Conservation (phyloP, 305 asterid genomes). For the Fraxinus xanthoxyloides region DNA sequence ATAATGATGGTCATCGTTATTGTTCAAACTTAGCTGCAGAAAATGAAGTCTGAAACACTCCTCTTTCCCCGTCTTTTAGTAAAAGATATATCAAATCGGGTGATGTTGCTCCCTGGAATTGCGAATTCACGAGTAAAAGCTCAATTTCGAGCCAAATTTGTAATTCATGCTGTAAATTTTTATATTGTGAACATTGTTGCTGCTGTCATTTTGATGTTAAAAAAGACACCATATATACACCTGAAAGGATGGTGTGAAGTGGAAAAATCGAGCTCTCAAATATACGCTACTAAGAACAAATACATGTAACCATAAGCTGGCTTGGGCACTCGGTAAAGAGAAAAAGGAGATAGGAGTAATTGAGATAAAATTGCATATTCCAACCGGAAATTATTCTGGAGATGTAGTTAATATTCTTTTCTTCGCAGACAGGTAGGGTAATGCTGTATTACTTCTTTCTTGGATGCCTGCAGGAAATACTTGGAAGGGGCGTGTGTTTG, state of each 20-base stretch:
- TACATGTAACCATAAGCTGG: not conserved
- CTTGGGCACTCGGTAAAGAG: not conserved
- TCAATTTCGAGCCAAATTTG: not conserved
- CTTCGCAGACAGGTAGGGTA: not conserved
- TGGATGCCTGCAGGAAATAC: slow-evolving; percentile 69
- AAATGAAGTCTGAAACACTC: not conserved
- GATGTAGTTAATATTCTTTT: not conserved
- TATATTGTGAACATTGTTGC: not conserved
- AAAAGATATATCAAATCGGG: not conserved
- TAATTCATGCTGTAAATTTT: slow-evolving; percentile 1
- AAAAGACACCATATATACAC: not conserved
- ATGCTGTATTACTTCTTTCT: not conserved
- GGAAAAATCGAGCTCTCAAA: not conserved
- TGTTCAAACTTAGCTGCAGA: not conserved
- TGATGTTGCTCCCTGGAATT: not conserved
- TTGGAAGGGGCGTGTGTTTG: slow-evolving; percentile 87
- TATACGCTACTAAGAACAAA: not conserved
- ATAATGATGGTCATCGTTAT: not conserved
- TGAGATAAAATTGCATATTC: not conserved
- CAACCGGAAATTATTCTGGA: not conserved
- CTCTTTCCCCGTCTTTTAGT: not conserved
- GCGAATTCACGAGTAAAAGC: not conserved
- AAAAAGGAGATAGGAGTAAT: not conserved
- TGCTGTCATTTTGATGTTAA: not conserved
- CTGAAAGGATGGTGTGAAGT: not conserved